Evolutionary conservation across 257 asterid species (phyloP).

Genomic region (Solanum lycopersicoides): DNA sequence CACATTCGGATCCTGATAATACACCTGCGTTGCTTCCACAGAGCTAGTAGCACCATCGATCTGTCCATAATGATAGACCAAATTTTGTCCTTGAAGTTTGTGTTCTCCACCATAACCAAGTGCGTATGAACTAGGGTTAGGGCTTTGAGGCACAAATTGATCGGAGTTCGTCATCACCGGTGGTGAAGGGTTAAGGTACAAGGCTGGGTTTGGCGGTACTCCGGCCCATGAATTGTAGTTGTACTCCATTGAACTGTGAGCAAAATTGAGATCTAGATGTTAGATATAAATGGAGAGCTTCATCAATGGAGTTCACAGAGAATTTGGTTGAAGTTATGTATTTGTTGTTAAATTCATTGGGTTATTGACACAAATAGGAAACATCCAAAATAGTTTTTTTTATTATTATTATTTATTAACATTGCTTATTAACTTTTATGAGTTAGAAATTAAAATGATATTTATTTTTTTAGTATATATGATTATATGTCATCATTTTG

Average conservation of each 20-base stretch:
- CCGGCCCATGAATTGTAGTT: neutral
- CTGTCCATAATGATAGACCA: neutral
- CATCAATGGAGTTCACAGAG: neutral
- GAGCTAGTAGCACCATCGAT: neutral
- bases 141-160: constrained; percentile 9
- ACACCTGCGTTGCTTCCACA: neutral
- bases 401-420: neutral
- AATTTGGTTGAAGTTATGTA: neutral
- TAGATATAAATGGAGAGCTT: neutral
- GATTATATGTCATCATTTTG: neutral
- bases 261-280: neutral
- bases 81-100: neutral
- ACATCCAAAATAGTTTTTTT: neutral
- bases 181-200: neutral
- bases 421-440: neutral
- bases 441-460: neutral
- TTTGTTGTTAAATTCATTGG: neutral
- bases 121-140: constrained; percentile 1
- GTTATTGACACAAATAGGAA: neutral
- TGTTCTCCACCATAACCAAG: neutral
- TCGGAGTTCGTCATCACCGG: neutral
- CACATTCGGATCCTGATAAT: constrained; percentile 3
- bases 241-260: neutral
- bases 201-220: neutral
- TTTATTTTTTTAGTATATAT: too few relatives aligned